A percentile compares a stretch with the other conserved stretches of the same genome.
Conservation (phyloP, 108 stramenopile species). For the Asterionellopsis glacialis region DNA sequence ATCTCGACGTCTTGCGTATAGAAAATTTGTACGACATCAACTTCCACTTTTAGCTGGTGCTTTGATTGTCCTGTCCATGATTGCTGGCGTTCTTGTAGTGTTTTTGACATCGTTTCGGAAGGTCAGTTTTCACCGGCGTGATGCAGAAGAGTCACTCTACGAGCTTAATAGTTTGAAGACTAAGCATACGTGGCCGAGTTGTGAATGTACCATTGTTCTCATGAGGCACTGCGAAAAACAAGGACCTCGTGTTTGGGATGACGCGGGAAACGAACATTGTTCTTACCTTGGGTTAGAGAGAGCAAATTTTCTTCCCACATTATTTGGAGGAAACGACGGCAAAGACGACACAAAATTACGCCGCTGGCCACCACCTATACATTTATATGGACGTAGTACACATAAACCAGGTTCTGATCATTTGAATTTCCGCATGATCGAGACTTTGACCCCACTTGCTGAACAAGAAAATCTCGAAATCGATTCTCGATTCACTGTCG, state of each 20-base stretch:
- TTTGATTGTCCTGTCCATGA: no score
- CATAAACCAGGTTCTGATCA: slow-evolving; percentile 13
- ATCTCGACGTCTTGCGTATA: no score
- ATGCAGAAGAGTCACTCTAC: background rate
- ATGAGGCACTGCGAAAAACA: slow-evolving; percentile 54
- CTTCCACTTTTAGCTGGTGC: no score
- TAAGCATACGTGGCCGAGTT: slow-evolving; percentile 4
- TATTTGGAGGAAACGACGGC: slow-evolving; percentile 20
- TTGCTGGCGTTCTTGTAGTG: no score
- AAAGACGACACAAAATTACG: no score
- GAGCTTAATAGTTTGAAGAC: background rate
- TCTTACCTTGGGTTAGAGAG: slow-evolving; percentile 37
- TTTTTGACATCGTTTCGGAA: no score
- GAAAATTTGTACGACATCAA: no score
- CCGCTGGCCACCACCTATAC: slow-evolving; percentile 35
- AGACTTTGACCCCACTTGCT: slow-evolving; percentile 35
- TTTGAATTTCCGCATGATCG: slow-evolving; percentile 43
- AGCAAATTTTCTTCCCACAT: slow-evolving; percentile 19
- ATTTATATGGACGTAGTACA: slow-evolving; percentile 27
- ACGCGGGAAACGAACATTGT: slow-evolving; percentile 37
- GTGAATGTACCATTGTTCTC: slow-evolving; percentile 43
- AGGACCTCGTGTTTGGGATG: slow-evolving; percentile 18
- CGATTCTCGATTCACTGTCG: background rate
- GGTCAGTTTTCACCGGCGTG: no score
- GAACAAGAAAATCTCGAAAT: slow-evolving; percentile 18